Conservation (phyloP, 352 stramenopile species). For the Globisporangium solare region DNA sequence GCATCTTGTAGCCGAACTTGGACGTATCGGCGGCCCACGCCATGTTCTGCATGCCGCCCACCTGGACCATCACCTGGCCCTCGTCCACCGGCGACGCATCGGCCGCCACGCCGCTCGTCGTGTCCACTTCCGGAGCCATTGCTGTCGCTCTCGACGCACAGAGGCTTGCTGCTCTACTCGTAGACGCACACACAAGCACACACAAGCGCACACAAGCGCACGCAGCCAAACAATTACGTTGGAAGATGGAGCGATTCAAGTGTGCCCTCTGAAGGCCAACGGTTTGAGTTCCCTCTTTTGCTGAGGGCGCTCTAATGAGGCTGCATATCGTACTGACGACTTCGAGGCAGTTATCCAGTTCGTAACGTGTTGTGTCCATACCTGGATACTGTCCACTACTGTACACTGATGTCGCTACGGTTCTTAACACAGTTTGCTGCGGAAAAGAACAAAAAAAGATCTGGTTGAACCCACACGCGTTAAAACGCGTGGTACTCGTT, state of each 20-base stretch:
- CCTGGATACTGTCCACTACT: not conserved
- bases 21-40: slow-evolving; percentile 82
- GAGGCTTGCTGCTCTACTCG: too few species aligned
- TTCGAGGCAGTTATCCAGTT: too few species aligned
- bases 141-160: not conserved
- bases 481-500: slow-evolving; percentile 75
- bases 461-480: slow-evolving; percentile 11
- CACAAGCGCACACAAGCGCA: too few species aligned
- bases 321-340: too few species aligned
- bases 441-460: not conserved
- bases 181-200: too few species aligned
- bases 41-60: slow-evolving; percentile 87
- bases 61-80: slow-evolving; percentile 53
- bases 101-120: not conserved
- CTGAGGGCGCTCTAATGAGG: not conserved
- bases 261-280: too few species aligned
- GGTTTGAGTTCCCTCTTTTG: too few species aligned
- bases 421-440: too few species aligned
- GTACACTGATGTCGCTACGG: not conserved
- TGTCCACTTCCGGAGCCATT: slow-evolving; percentile 11
- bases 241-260: too few species aligned
- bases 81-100: not conserved
- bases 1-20: slow-evolving; percentile 95
- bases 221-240: too few species aligned
- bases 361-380: too few species aligned